Evolutionary conservation across 1,139 yeast species (phyloP).

Genomic region (Nematodospora anomalae): DNA sequence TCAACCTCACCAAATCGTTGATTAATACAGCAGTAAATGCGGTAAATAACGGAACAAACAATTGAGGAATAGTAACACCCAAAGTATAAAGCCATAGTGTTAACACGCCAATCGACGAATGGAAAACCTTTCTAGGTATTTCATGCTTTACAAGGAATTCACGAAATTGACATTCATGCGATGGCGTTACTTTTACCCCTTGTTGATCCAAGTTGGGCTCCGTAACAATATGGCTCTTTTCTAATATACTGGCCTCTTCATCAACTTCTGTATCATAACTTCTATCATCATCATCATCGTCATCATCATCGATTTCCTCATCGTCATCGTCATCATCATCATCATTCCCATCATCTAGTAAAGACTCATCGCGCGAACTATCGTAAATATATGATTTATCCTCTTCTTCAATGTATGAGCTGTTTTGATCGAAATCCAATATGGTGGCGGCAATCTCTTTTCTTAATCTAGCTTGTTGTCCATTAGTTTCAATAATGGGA

Average conservation of each 20-base stretch:
- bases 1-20: slow-evolving; percentile 71
- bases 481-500: background rate
- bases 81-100: slow-evolving; percentile 70
- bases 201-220: background rate
- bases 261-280: slow-evolving; percentile 3
- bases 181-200: background rate
- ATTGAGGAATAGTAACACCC: slow-evolving; percentile 55
- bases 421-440: slow-evolving; percentile 27
- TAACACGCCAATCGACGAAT: slow-evolving; percentile 82
- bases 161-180: slow-evolving; percentile 28
- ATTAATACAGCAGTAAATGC: slow-evolving; percentile 56
- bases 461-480: slow-evolving; percentile 6
- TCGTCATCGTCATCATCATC: slow-evolving; percentile 17
- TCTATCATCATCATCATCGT: background rate
- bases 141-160: slow-evolving; percentile 74
- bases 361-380: slow-evolving; percentile 25
- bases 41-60: slow-evolving; percentile 58
- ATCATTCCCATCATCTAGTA: slow-evolving; percentile 17
- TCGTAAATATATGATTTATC: slow-evolving; percentile 36
- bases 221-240: background rate
- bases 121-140: slow-evolving; percentile 81
- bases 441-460: slow-evolving; percentile 20
- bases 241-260: slow-evolving; percentile 7
- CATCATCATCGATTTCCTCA: slow-evolving; percentile 15
- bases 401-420: slow-evolving; percentile 40